phyloP scores from a whole-genome alignment of 495 filamentous ascomycete genomes.

The Penicillium flavigenum region DNA sequence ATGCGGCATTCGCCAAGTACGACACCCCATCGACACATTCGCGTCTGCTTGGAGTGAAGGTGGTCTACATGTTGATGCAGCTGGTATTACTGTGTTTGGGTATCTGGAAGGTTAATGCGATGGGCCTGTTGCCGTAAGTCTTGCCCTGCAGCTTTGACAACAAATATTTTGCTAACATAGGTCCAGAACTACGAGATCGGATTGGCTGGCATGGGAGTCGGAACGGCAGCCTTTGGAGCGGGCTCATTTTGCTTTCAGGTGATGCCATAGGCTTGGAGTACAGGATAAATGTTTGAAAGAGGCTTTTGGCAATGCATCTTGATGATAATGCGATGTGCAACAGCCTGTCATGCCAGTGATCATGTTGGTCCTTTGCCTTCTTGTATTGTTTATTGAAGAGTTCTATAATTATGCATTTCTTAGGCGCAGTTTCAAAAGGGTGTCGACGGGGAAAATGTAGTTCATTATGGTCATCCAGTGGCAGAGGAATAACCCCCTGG shows the following conservation, averaged over 20 bases:
- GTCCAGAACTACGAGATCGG: conserved; percentile 80
- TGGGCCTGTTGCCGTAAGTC: conserved; percentile 90
- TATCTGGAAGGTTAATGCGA: conserved; percentile 94
- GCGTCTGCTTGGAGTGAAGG: conserved; percentile 75
- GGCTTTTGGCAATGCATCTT: background rate
- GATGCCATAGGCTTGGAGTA: conserved; percentile 16
- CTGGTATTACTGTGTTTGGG: conserved; percentile 77
- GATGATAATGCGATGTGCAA: background rate
- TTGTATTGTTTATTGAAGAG: conserved; percentile 2
- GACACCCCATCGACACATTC: conserved; percentile 76
- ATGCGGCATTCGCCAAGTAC: conserved; percentile 79
- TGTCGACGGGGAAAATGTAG: background rate
- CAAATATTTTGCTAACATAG: conserved; percentile 19
- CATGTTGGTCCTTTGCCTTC: background rate
- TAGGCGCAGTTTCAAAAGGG: background rate
- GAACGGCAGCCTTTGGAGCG: conserved; percentile 73
- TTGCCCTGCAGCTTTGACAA: background rate
- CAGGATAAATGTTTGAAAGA: background rate
- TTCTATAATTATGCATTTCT: conserved; percentile 4
- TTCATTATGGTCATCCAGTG: background rate
- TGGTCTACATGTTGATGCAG: conserved; percentile 85
- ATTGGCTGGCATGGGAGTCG: conserved; percentile 94
- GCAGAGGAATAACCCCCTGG: background rate
- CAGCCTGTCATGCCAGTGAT: background rate
- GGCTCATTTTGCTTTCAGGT: conserved; percentile 53